Evolutionary conservation across 352 stramenopile genomes (phyloP), one percentile per base, ranked within the genome.

Genomic region (Phytopythium litorale): DNA sequence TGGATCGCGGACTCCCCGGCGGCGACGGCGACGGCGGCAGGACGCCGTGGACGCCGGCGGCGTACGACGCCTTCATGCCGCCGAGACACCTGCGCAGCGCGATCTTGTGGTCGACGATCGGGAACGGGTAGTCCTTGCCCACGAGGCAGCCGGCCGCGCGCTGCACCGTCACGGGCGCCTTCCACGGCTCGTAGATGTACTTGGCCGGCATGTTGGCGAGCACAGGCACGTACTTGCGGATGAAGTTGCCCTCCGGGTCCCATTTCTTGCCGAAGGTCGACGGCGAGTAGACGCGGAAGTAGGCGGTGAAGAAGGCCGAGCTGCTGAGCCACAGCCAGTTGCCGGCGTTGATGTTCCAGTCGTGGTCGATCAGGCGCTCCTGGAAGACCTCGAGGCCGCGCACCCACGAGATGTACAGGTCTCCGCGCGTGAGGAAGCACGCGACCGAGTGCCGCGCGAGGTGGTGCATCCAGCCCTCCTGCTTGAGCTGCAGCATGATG

Each of bases 131-230:
- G 71, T 98, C 85, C 61, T 89, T 87, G 30, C 95, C 96, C 28
- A 97, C 87, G 19, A 96, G 70, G 60, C 90, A 97, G 5, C 88
- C 87, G 8, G 80, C 81, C 8, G 82, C 73, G 23, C 93, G 75
- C 57, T 97, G 93, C 37, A 98, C 81, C 30, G 69, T 84, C 43
- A 88, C 63, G 1, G 96, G 95, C n/a, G 96, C 95, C 60, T 97
- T 98, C 97, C 96, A 99, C 3, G 96, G 97, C 67, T 98, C 94
- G 71, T 98, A 99, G 54, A 99, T 99, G 73, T 98, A 99, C 73
- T 98, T 98, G 45, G 77, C 71, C 19, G 96, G 96, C 66, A 98
- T 89, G 15, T 98, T 81, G 30, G 71, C 73, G 30, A 99, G 79
- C 54, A 79, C 82, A 5, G 96, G 94, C 19, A 99, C 66, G 69